Evolutionary conservation across 371 early-diverging fungal genomes (phyloP).

Genomic region (Syncephalis fuscata): DNA sequence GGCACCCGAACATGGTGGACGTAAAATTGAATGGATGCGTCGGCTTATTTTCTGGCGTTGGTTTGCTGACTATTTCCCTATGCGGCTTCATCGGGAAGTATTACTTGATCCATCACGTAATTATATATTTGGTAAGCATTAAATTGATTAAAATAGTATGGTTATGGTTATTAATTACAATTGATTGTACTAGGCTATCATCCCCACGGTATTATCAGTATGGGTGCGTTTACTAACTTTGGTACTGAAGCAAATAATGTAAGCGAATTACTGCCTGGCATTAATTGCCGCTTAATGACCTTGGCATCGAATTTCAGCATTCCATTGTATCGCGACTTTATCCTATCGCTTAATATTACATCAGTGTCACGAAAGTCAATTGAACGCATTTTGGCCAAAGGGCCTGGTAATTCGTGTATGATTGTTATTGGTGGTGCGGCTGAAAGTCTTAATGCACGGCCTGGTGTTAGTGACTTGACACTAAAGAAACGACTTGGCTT

Average conservation of each 20-base stretch:
- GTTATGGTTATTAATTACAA: neutral
- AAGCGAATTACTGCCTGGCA: conserved; percentile 41
- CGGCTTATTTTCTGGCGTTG: conserved; percentile 41
- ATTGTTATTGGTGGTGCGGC: conserved; percentile 67
- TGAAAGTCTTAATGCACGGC: conserved; percentile 45
- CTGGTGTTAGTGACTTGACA: conserved; percentile 41
- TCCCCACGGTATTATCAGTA: conserved; percentile 70
- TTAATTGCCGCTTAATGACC: conserved; percentile 36
- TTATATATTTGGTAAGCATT: conserved; percentile 58
- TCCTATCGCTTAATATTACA: conserved; percentile 45
- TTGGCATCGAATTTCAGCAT: conserved; percentile 36
- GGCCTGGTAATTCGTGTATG: conserved; percentile 50
- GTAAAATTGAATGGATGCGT: conserved; percentile 40
- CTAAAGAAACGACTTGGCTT: conserved; percentile 57
- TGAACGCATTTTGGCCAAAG: conserved; percentile 44
- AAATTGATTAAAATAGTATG: conserved; percentile 31
- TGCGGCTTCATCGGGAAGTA: conserved; percentile 19
- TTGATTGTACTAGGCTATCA: conserved; percentile 49
- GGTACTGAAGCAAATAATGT: conserved; percentile 50
- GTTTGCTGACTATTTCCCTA: conserved; percentile 66
- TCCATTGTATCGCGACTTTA: conserved; percentile 54
- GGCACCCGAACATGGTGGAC: conserved; percentile 49
- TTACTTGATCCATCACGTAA: conserved; percentile 54
- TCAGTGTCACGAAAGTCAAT: conserved; percentile 55
- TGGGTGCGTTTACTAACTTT: conserved; percentile 68